Conservation (phyloP, 2,329 filamentous ascomycete species). For the Basipetospora chlamydospora region DNA sequence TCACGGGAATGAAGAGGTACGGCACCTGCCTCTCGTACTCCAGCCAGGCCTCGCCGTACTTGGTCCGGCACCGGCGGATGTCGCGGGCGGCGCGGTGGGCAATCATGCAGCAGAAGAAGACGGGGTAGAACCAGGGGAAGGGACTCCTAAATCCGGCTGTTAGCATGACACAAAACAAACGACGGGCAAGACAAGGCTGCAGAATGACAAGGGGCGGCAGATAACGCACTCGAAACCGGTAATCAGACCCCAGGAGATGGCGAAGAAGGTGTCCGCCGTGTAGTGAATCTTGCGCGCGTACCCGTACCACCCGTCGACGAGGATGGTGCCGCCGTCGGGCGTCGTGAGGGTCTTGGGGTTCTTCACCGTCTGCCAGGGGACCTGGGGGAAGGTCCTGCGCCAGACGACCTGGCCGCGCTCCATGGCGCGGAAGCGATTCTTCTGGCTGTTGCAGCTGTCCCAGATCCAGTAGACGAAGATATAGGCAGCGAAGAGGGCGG, state of each 20-base stretch:
- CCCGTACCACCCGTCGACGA: slow-evolving; percentile 78
- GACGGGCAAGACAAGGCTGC: too few species aligned
- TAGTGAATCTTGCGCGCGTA: slow-evolving; percentile 50
- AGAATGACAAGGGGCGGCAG: too few species aligned
- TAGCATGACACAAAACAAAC: too few species aligned
- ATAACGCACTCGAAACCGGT: slow-evolving; percentile 29
- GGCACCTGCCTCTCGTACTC: slow-evolving; percentile 69
- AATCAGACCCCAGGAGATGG: slow-evolving; percentile 34
- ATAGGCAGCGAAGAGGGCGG: slow-evolving; percentile 53
- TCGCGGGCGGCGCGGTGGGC: slow-evolving; percentile 64
- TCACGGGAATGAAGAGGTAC: slow-evolving; percentile 66
- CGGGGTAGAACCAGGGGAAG: slow-evolving; percentile 82
- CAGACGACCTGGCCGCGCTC: slow-evolving; percentile 57
- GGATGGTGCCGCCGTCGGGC: slow-evolving; percentile 57
- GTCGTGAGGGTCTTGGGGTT: slow-evolving; percentile 70
- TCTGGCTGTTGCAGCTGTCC: slow-evolving; percentile 86
- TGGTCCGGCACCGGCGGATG: slow-evolving; percentile 59
- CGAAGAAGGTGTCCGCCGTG: slow-evolving; percentile 33
- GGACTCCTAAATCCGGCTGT: slow-evolving; percentile 44
- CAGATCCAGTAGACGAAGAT: slow-evolving; percentile 80
- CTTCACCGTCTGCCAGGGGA: slow-evolving; percentile 73
- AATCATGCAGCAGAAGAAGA: slow-evolving; percentile 76
- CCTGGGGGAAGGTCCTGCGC: slow-evolving; percentile 73
- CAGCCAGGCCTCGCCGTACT: slow-evolving; percentile 71
- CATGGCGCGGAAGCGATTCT: slow-evolving; percentile 76